phyloP scores from a whole-genome alignment of 805 yeast species.

The Torulaspora indica region DNA sequence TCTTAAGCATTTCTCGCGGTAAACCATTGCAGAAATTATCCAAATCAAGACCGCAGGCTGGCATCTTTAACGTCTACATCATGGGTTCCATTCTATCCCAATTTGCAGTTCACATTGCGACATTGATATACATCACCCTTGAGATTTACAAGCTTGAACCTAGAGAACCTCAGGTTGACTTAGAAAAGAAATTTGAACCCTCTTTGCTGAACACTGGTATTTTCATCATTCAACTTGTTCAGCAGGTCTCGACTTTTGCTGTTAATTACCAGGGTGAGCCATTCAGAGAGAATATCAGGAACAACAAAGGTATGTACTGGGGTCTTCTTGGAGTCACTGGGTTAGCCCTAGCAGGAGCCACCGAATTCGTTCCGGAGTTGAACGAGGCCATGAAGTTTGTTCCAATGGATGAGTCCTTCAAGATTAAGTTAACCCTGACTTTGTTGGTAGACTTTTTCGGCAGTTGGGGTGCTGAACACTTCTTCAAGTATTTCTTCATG shows the following conservation, averaged over 20 bases:
- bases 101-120: conserved; percentile 83
- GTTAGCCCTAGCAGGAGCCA: conserved; percentile 83
- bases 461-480: conserved; percentile 71
- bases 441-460: conserved; percentile 72
- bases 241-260: conserved; percentile 95
- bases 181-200: conserved; percentile 84
- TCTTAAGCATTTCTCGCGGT: conserved; percentile 91
- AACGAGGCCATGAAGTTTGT: conserved; percentile 91
- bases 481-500: conserved; percentile 81
- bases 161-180: conserved; percentile 81
- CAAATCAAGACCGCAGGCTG: conserved; percentile 94
- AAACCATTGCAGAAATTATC: conserved; percentile 84
- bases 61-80: conserved; percentile 89
- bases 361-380: conserved; percentile 91
- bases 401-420: conserved; percentile 72
- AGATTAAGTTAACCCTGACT: conserved; percentile 65
- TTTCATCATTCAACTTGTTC: conserved; percentile 88
- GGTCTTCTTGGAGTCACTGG: conserved; percentile 89
- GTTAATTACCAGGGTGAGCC: conserved; percentile 97
- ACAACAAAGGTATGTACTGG: conserved; percentile 94
- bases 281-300: conserved; percentile 83
- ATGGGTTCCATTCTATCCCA: conserved; percentile 98
- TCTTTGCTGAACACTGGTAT: conserved; percentile 93
- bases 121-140: conserved; percentile 75
- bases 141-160: conserved; percentile 89